Base-by-base conservation (phyloP, 306 rosid species). In the Prunus davidiana region DNA sequence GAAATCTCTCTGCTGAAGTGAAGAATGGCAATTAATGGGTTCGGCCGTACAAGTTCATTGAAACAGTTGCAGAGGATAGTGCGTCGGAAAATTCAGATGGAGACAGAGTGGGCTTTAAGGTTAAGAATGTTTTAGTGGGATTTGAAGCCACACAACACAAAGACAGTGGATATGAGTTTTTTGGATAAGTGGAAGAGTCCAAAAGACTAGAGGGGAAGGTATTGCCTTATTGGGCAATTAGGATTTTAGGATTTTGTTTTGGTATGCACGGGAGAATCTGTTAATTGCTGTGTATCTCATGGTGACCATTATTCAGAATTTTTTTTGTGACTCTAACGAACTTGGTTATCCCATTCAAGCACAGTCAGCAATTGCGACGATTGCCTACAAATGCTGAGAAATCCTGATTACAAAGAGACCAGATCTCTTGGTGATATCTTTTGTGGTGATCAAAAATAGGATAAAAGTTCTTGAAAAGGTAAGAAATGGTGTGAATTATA, bases 61-160 rank as follows among this genome's bases (percentile, higher is more conserved):
- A 61, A 61, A 61, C 65, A 61, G n/a, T 25, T 13, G 41, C 65
- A 6, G 65, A 20, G 41, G 41, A 24, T 4, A 1, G 1, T 38
- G 8, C 7, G 43, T 4, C 5, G 30, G 79, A 72, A 72, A 43
- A 55, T 8, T 32, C 69, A 67, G 68, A 63, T 69, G 71, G 60
- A 68, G 84, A 75, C 79, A 24, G 61, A 61, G 71, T 13, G 56
- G 63, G 61, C 16, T 4, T 12, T 6, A 69, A 47, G 64, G 41
- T 27, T 54, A n/a, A 34, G 82, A 51, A 34, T 5, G 20, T 12
- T 41, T 3, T 3, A 12, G 76, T 66, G 65, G 72, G 61, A 60
- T 71, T 77, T 60, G 75, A 83, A 58, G 77, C 97, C 98, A 93
- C 91, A 87, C 71, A 89, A 75, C 45, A 10, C 24, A 0, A 32